Base-by-base conservation (phyloP, 2,329 filamentous ascomycete genomes). In the Apiospora hydei region DNA sequence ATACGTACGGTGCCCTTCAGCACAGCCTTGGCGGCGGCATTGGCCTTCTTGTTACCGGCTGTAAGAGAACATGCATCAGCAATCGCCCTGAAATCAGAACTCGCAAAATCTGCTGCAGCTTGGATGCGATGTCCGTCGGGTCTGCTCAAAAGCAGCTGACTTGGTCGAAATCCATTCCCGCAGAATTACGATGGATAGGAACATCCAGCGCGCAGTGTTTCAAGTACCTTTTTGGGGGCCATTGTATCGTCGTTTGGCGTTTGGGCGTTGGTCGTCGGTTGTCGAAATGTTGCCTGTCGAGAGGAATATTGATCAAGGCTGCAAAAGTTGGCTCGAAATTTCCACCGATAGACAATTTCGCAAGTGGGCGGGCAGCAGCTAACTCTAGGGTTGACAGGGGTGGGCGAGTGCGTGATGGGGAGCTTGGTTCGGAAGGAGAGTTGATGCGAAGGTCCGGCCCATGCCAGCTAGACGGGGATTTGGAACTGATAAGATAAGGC, bases 21-120 rank as follows among this genome's bases (percentile, higher is more conserved):
- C 83, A 95, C 93, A 85, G 96, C 94, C 91, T 99, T 98, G 82
- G 96, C 94, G 85, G 96, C 96, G 84, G 92, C 92, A 82, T 92
- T 93, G 87, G 96, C 96, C 91, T 97, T 92, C 90, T 96, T 96
- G 85, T 87, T 83, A 82, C 88, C 80, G 85, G 85, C 81, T 85
- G 85, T 75, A 82, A 83, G 79, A 82, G 79, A 84, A 85, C 80
- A 85, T 82, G 86, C 88, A 92, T 92, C 89, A 92, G 90, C 90
- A 92, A 90, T 91, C 90, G 90, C 90, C 86, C 90, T 86, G 73
- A 72, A 74, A 82, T 77, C 84, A 89, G 89, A 91, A 92, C 90
- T 92, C 90, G 90, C 90, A 92, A 92, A 90, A 88, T 90, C 90
- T 92, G 90, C 90, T 92, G 86, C 88, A 91, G 90, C 90, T 90